These are phyloP conservation scores for Neotropicomus parvogracilis DNA, from an alignment of 1,284 basidiomycete genomes.

Conservation along the genomic window DNA sequence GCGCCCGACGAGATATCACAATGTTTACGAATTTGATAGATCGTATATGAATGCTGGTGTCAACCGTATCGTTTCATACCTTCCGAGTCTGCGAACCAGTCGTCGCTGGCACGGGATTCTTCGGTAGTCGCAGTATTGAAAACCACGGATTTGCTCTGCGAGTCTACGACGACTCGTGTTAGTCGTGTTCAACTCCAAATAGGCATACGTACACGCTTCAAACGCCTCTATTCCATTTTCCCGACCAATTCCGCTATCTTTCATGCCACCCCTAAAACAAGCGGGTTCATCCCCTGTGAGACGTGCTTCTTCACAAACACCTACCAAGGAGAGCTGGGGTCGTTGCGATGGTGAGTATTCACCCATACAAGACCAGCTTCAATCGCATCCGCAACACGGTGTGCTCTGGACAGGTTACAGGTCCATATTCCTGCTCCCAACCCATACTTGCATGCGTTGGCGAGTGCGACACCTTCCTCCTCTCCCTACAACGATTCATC, in stretches of 20 bases:
- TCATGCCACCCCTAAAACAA: constrained; percentile 72
- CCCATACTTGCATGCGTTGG: constrained; percentile 75
- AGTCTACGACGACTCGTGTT: constrained; percentile 44
- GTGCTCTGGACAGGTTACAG: constrained; percentile 63
- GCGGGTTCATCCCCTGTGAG: constrained; percentile 2
- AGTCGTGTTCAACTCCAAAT: background rate
- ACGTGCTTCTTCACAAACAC: constrained; percentile 20
- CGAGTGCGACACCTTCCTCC: constrained; percentile 59
- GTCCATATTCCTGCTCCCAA: constrained; percentile 83
- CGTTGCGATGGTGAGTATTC: constrained; percentile 83
- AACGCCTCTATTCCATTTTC: constrained; percentile 81
- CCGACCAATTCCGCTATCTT: constrained; percentile 76
- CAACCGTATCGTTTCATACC: constrained; percentile 58
- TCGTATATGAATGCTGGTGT: constrained; percentile 7
- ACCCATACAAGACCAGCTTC: constrained; percentile 80
- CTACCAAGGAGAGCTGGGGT: constrained; percentile 82
- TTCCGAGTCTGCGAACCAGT: constrained; percentile 70
- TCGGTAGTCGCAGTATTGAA: constrained; percentile 62
- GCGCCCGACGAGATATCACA: background rate
- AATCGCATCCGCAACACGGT: constrained; percentile 63
- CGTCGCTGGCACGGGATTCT: constrained; percentile 56
- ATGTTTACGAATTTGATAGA: background rate
- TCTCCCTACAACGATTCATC: constrained; percentile 46
- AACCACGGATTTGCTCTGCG: constrained; percentile 77
- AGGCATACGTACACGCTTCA: constrained; percentile 56